Base-by-base conservation (phyloP, 805 yeast species). In the Metschnikowia borealis region DNA sequence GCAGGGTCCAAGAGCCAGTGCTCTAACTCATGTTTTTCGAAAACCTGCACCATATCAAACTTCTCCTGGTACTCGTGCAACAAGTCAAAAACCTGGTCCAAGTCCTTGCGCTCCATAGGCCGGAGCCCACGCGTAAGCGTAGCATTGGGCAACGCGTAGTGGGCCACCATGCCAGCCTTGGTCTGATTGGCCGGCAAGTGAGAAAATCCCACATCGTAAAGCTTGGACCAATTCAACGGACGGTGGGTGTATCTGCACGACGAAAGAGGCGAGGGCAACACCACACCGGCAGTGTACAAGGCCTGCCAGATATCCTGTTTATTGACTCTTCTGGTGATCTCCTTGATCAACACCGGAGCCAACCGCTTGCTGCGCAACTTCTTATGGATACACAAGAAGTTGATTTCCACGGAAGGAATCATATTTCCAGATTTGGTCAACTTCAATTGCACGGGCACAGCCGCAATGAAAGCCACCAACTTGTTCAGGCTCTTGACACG, bases 311-410 rank as follows among this genome's bases (percentile, higher is more conserved):
- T 87, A 52, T 87, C 81, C 40, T 78, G 76, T 54, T 81, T 78
- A 69, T 94, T 92, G 55, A 94, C 94, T 58, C 98, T 79, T 64
- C 99, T 80, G 3, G 98, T 94, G 57, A 94, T 86, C 68, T 94
- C 99, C 62, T 87, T 87, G 67, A 94, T 94, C 61, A 94, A 74
- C 11, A 94, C 87, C 1, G 99, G 99, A 0, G 99, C 91, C 64
- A 94, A 77, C 61, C 99, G 83, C 67, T 94, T 94, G n/a, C 89
- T 78, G 64, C 99, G 79, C 58, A 94, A 77, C 68, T 92, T 89
- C 70, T 94, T 94, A 71, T 94, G 99, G 45, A 94, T 87, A 64
- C 97, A 89, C 60, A 94, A 73, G 67, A 94, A 94, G 69, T 94
- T 94, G 71, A 94, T 89, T 64, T 94, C 98, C 21, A 86, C 95